Evolutionary conservation across 23 red algal genomes (phyloP).

Genomic region (Gracilaria gracilis): DNA sequence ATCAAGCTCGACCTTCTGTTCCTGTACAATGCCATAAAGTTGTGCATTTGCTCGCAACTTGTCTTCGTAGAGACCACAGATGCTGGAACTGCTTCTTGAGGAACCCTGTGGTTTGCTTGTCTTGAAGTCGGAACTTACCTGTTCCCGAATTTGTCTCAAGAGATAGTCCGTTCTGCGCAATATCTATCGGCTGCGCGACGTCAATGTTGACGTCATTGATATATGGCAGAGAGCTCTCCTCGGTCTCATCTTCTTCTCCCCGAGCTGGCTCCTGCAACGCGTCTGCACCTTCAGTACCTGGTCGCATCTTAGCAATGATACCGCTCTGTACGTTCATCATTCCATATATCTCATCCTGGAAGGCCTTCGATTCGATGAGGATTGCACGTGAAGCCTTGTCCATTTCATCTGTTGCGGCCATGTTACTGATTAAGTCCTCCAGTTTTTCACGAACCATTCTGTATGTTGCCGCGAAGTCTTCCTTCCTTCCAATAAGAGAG

Average conservation of each 20-base stretch:
- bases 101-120: slow-evolving; percentile 56
- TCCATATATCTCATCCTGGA: slow-evolving; percentile 60
- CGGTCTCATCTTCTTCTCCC: not conserved
- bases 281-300: not conserved
- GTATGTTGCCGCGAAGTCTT: slow-evolving; percentile 21
- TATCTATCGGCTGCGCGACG: slow-evolving; percentile 1
- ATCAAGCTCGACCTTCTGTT: slow-evolving; percentile 50
- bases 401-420: not conserved
- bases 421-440: slow-evolving; percentile 35
- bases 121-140: not conserved
- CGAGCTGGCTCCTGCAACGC: slow-evolving; percentile 1
- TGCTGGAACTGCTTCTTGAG: slow-evolving; percentile 50
- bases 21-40: slow-evolving; percentile 48
- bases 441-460: slow-evolving; percentile 39
- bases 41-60: slow-evolving; percentile 57
- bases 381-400: not conserved
- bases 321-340: slow-evolving; percentile 47
- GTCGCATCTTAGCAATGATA: slow-evolving; percentile 52
- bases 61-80: slow-evolving; percentile 47
- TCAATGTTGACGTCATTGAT: slow-evolving; percentile 24
- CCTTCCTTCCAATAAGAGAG: slow-evolving; percentile 49
- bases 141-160: not conserved
- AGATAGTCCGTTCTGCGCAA: not conserved
- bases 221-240: slow-evolving; percentile 43
- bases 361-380: slow-evolving; percentile 57